phyloP scores from a whole-genome alignment of 768 basidiomycete genomes.

The Pleurotus platypus region DNA sequence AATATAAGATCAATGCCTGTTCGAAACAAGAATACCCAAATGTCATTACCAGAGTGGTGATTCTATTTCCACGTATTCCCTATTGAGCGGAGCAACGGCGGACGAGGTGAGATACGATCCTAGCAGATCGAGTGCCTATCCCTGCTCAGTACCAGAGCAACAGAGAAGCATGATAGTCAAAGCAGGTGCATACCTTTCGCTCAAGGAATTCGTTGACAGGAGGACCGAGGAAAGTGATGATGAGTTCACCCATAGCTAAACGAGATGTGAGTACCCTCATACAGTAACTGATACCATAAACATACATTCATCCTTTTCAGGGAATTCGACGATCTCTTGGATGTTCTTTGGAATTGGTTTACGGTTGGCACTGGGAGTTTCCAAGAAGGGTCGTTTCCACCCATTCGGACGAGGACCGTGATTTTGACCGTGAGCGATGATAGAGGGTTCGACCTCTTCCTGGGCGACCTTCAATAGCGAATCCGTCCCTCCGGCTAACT shows the following conservation, averaged over 20 bases:
- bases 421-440: conserved; percentile 72
- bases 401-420: conserved; percentile 66
- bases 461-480: conserved; percentile 83
- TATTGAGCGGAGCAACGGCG: conserved; percentile 76
- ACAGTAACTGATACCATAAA: conserved; percentile 1
- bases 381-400: conserved; percentile 94
- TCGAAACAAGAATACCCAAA: not conserved
- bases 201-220: conserved; percentile 66
- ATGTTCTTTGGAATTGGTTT: conserved; percentile 46
- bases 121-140: conserved; percentile 79
- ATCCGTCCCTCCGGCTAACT: conserved; percentile 69
- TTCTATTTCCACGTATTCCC: conserved; percentile 90
- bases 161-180: conserved; percentile 6
- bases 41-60: conserved; percentile 73
- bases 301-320: conserved; percentile 90
- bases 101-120: conserved; percentile 88
- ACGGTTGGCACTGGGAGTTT: conserved; percentile 73
- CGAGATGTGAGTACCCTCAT: not conserved
- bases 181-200: conserved; percentile 46
- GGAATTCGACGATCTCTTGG: conserved; percentile 81
- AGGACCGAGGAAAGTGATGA: conserved; percentile 79
- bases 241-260: conserved; percentile 73
- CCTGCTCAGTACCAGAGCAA: not conserved
- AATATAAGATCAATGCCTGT: not conserved
- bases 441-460: conserved; percentile 75